Evolutionary conservation across 257 asterid genomes (phyloP).

Genomic region (Henckelia pumila): DNA sequence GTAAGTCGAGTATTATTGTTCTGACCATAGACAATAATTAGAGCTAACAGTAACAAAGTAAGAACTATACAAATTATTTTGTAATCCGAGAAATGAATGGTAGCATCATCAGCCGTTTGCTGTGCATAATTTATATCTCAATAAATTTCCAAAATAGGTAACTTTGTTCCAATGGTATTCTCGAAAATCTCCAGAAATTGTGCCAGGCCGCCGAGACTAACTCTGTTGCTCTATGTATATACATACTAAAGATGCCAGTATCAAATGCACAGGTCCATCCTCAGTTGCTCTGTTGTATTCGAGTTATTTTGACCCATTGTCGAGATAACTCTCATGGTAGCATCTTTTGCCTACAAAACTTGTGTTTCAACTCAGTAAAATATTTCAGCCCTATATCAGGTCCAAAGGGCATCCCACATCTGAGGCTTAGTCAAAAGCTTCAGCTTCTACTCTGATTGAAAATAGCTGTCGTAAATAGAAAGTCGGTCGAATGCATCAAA

Average conservation of each 20-base stretch:
- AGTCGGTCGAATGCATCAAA: constrained; percentile 92
- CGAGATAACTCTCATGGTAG: constrained; percentile 6
- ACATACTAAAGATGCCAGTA: constrained; percentile 33
- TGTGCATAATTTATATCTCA: constrained; percentile 4
- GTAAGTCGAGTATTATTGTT: constrained; percentile 24
- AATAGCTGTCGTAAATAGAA: constrained; percentile 76
- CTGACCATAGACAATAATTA: neutral
- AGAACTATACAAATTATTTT: constrained; percentile 27
- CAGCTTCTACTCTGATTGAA: constrained; percentile 46
- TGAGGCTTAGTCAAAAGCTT: constrained; percentile 18
- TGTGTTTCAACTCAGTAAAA: constrained; percentile 19
- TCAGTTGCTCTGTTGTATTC: constrained; percentile 8
- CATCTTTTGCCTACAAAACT: constrained; percentile 29
- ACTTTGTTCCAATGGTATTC: constrained; percentile 23
- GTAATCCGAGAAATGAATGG: constrained; percentile 25
- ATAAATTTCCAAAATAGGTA: constrained; percentile 3
- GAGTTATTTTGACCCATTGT: constrained; percentile 11
- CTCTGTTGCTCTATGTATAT: constrained; percentile 23
- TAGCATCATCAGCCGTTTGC: constrained; percentile 20
- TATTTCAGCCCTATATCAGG: constrained; percentile 9
- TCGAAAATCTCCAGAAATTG: constrained; percentile 20
- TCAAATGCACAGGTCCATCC: constrained; percentile 20
- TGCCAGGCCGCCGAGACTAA: constrained; percentile 22
- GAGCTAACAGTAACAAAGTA: constrained; percentile 23
- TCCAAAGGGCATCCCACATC: constrained; percentile 7